These are phyloP conservation scores for Leptographium radiaticola DNA, from an alignment of 2,329 filamentous ascomycete species.

Conservation along the genomic window DNA sequence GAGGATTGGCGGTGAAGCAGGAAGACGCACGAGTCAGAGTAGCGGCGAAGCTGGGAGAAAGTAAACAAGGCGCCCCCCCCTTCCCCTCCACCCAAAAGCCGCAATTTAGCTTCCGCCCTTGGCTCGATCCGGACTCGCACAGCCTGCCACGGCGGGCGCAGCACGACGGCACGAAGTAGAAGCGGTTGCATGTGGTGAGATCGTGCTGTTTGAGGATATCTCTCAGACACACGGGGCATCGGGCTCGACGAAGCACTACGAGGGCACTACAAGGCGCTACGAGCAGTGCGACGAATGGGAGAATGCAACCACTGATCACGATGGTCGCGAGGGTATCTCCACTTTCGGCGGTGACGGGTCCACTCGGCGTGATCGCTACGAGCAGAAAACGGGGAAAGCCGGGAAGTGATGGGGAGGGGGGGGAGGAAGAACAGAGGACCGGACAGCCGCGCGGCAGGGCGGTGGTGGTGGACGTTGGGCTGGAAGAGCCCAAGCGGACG, in stretches of 20 bases:
- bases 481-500: no score
- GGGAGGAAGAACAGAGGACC: no score
- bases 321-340: no score
- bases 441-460: no score
- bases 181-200: slow-evolving; percentile 1
- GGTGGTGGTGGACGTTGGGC: no score
- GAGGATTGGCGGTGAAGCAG: not conserved
- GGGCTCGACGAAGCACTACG: no score
- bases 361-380: not conserved
- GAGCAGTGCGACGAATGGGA: not conserved
- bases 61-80: not conserved
- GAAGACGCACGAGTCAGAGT: not conserved
- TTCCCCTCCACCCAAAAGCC: no score
- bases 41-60: not conserved
- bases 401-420: no score
- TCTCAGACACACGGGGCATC: no score
- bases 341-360: no score
- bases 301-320: not conserved
- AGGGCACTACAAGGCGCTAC: no score
- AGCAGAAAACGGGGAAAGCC: not conserved
- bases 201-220: not conserved
- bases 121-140: not conserved
- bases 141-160: not conserved
- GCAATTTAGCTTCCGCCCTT: not conserved
- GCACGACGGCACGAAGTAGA: not conserved